Conservation (phyloP, 352 stramenopile species). For the Globisporangium camurandrum region DNA sequence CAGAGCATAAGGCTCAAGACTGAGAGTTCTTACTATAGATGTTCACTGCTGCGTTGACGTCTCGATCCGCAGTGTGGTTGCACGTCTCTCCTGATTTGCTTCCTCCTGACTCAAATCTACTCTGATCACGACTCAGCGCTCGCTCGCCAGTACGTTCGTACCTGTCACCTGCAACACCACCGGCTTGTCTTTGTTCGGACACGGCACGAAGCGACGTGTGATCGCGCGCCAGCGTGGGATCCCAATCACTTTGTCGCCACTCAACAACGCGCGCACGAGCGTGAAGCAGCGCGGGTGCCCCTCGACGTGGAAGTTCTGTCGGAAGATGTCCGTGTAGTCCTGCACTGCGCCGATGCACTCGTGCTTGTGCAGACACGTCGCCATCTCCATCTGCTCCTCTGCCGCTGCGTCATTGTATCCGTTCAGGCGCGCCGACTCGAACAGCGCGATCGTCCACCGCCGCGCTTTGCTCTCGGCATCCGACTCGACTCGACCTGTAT, state of each 20-base stretch:
- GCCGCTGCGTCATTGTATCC: slow-evolving; percentile 32
- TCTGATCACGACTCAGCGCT: too few relatives aligned
- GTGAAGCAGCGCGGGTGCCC: slow-evolving; percentile 45
- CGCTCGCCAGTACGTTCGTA: too few relatives aligned
- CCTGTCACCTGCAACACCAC: not conserved
- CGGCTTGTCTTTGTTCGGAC: slow-evolving; percentile 3
- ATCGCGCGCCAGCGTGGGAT: slow-evolving; percentile 38
- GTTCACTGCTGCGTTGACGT: too few relatives aligned
- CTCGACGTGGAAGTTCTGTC: slow-evolving; percentile 35
- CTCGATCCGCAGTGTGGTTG: too few relatives aligned
- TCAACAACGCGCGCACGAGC: slow-evolving; percentile 23
- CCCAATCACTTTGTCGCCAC: slow-evolving; percentile 32
- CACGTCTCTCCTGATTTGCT: too few relatives aligned
- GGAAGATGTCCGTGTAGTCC: slow-evolving; percentile 36
- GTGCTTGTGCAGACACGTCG: slow-evolving; percentile 38
- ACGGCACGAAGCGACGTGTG: slow-evolving; percentile 27
- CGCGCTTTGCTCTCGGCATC: slow-evolving; percentile 26
- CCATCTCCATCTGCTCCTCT: slow-evolving; percentile 43
- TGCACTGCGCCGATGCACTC: slow-evolving; percentile 40
- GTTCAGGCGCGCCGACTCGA: slow-evolving; percentile 32
- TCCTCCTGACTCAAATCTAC: too few relatives aligned
- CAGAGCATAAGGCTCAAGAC: too few relatives aligned
- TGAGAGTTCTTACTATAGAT: too few relatives aligned
- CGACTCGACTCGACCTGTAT: too few relatives aligned
- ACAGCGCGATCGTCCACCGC: slow-evolving; percentile 39